These are phyloP conservation scores for Suillus alpinus DNA, from an alignment of 768 basidiomycete species.

Conservation along the genomic window DNA sequence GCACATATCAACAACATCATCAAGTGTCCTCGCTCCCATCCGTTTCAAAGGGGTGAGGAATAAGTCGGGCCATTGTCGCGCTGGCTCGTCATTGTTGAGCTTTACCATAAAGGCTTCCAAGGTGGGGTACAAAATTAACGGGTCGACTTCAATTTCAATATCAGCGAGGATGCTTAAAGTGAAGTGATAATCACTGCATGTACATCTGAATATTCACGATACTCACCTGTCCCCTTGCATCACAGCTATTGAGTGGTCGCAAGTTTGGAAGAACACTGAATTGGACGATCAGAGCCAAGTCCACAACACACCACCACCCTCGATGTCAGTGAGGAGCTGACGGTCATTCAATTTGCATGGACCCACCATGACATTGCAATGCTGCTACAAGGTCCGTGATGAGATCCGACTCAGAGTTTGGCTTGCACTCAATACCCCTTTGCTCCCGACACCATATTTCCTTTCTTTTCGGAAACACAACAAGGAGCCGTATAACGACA, in stretches of 20 bases:
- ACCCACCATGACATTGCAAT: too few species aligned
- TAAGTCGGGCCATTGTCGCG: background rate
- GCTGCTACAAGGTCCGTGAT: too few species aligned
- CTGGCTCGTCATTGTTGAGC: conserved; percentile 3
- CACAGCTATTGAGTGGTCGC: background rate
- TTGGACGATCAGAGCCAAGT: background rate
- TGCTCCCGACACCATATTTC: too few species aligned
- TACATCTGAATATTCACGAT: too few species aligned
- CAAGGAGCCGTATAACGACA: too few species aligned
- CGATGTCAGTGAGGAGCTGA: too few species aligned
- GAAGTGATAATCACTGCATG: too few species aligned
- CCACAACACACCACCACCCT: too few species aligned
- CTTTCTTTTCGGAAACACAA: too few species aligned
- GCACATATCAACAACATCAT: background rate
- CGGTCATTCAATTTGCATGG: too few species aligned
- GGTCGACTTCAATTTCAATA: conserved; percentile 1
- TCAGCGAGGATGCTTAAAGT: background rate
- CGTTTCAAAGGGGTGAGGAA: conserved; percentile 1
- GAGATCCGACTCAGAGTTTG: too few species aligned
- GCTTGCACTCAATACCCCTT: too few species aligned
- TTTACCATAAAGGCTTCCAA: background rate
- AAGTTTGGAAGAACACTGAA: background rate
- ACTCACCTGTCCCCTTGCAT: background rate
- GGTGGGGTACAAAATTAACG: background rate
- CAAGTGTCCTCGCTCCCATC: conserved; percentile 3